Base-by-base conservation (phyloP, 306 rosid species). In the cucumber (Cucumis sativus) region DNA sequence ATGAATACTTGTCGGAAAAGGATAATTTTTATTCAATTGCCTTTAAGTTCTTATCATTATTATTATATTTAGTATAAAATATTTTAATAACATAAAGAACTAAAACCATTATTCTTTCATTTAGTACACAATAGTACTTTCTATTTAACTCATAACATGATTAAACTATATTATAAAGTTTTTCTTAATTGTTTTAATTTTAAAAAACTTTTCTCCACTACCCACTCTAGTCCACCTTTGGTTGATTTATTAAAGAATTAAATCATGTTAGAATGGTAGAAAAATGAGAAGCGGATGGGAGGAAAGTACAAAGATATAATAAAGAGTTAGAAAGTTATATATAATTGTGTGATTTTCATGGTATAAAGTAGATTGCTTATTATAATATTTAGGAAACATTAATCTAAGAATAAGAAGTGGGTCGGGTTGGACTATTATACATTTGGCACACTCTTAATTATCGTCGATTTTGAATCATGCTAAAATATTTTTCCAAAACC, bases 231-330 rank as follows among this genome's bases (percentile, higher is more conserved):
- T 72, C 49, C 68, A 18, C 23, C 77, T 70, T 80, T 83, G 43
- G 30, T 51, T 76, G 80, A 75, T 83, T 78, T 79, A 68, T 74
- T 75, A 63, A 75, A 75, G 66, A 37, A 9, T 65, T 81, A 69
- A 23, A 33, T 56, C 67, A 47, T 25, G 45, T 76, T 61, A 20
- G 11, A 49, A 58, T 58, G 77, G 20, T 40, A 78, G 58, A 52
- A 39, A 76, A 23, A 43, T 20, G 66, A 59, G 80, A 60, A 60
- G 21, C 15, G 54, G 20, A 9, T 78, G 11, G 58, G 21, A 43
- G 58, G 58, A 45, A 70, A 70, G 75, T 70, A 71, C 76, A 71
- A 47, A 43, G 18, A 45, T 47, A 47, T 47, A 47, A 69, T 47
- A 47, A 69, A 67, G 49, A 40, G 55, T 62, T 67, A 41, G 55